phyloP scores from a whole-genome alignment of 768 basidiomycete species.

The Boletus sp. region DNA sequence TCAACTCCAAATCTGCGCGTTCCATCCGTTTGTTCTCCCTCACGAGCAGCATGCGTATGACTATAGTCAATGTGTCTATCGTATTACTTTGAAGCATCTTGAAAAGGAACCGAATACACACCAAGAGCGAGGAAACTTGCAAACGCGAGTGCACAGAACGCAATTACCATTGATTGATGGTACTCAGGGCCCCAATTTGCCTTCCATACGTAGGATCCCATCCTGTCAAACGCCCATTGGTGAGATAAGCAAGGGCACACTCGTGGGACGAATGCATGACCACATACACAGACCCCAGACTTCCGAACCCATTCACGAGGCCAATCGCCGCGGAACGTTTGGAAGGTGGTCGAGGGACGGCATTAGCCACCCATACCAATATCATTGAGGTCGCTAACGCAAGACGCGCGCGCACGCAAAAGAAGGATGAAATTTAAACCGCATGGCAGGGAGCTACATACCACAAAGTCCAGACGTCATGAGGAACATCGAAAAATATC shows the following conservation, averaged over 20 bases:
- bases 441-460: constrained; percentile 6
- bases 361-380: no score
- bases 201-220: constrained; percentile 65
- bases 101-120: constrained; percentile 16
- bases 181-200: constrained; percentile 58
- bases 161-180: constrained; percentile 61
- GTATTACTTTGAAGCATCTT: background rate
- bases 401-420: background rate
- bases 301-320: no score
- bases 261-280: no score
- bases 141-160: constrained; percentile 35
- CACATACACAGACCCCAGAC: no score
- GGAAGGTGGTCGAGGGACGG: no score
- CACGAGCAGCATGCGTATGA: constrained; percentile 42
- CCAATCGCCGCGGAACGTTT: no score
- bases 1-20: constrained; percentile 43
- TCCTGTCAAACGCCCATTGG: constrained; percentile 38
- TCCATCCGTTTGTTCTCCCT: constrained; percentile 52
- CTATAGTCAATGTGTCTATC: constrained; percentile 24
- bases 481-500: constrained; percentile 62
- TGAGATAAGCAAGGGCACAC: no score
- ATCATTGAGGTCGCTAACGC: no score
- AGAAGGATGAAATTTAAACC: background rate
- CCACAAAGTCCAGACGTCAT: constrained; percentile 58
- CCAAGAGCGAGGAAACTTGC: constrained; percentile 36